Conservation (phyloP, 2,329 filamentous ascomycete genomes). For the Penicillium sp. region DNA sequence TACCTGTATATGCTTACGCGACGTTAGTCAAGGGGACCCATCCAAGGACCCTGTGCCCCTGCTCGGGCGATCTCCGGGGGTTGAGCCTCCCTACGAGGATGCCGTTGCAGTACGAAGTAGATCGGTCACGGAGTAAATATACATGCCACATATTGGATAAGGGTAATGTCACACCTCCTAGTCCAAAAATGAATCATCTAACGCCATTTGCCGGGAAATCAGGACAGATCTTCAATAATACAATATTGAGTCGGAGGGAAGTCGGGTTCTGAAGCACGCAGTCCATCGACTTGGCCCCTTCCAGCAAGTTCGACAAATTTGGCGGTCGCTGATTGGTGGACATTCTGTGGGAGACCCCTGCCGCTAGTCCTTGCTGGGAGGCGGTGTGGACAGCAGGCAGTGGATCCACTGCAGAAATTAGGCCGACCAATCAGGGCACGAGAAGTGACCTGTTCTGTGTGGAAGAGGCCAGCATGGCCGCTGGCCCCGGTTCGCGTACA, state of each 20-base stretch:
- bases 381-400: conserved; percentile 21
- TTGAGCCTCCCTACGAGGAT: background rate
- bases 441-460: conserved; percentile 42
- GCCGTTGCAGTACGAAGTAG: background rate
- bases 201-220: background rate
- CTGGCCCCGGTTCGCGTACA: conserved; percentile 37
- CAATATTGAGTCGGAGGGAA: conserved; percentile 7
- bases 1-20: background rate
- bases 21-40: background rate
- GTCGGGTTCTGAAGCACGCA: background rate
- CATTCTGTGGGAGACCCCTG: conserved; percentile 9
- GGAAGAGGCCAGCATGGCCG: conserved; percentile 50
- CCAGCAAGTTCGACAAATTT: conserved; percentile 35
- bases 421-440: conserved; percentile 36
- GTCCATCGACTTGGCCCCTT: conserved; percentile 20
- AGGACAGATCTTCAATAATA: conserved; percentile 7
- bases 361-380: conserved; percentile 4
- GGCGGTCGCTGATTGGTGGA: conserved; percentile 20
- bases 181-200: no score
- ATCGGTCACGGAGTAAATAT: background rate
- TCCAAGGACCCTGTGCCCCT: conserved; percentile 6
- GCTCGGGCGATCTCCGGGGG: conserved; percentile 18
- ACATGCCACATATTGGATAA: no score
- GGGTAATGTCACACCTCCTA: no score
- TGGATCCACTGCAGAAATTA: conserved; percentile 22